Percentiles rank a stretch among this genome's conserved stretches.
phyloP scores from a whole-genome alignment of 495 filamentous ascomycete genomes.

The Neurospora sublineolata region DNA sequence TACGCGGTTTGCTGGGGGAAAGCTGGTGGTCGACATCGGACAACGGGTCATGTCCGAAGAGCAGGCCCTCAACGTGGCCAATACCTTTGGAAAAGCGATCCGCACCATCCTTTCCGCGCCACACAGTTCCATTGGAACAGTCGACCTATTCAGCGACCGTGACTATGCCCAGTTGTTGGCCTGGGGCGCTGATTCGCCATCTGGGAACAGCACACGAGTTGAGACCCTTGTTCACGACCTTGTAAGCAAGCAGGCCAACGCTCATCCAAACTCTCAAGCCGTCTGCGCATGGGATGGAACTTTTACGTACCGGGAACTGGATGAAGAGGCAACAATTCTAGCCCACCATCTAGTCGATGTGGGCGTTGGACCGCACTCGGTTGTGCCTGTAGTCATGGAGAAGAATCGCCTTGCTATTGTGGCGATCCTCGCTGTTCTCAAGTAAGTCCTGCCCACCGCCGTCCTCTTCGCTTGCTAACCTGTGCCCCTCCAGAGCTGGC shows the following conservation, averaged over 20 bases:
- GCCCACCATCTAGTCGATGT: slow-evolving; percentile 31
- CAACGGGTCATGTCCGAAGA: slow-evolving; percentile 30
- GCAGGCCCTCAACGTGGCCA: slow-evolving; percentile 29
- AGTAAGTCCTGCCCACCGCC: slow-evolving; percentile 17
- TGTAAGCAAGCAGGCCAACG: slow-evolving; percentile 20
- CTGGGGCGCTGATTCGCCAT: slow-evolving; percentile 21
- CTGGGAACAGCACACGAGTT: slow-evolving; percentile 9
- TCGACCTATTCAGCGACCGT: slow-evolving; percentile 33
- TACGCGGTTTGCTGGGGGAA: slow-evolving; percentile 24
- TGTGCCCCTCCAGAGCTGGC: slow-evolving; percentile 21
- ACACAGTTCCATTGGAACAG: slow-evolving; percentile 21
- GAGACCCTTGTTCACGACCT: slow-evolving; percentile 25
- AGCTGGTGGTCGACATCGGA: slow-evolving; percentile 31
- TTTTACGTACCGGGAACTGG: slow-evolving; percentile 30
- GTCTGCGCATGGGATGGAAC: slow-evolving; percentile 36
- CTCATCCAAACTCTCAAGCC: slow-evolving; percentile 29
- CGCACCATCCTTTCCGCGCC: slow-evolving; percentile 28
- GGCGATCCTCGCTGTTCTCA: slow-evolving; percentile 36
- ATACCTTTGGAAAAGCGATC: slow-evolving; percentile 32
- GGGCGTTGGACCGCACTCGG: slow-evolving; percentile 29
- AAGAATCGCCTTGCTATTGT: slow-evolving; percentile 35
- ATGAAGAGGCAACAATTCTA: slow-evolving; percentile 25
- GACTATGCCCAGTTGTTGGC: slow-evolving; percentile 34
- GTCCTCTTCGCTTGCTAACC: background rate
- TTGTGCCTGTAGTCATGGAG: slow-evolving; percentile 35